Conservation (phyloP, 2,329 filamentous ascomycete genomes). For the Penicillium sp. region DNA sequence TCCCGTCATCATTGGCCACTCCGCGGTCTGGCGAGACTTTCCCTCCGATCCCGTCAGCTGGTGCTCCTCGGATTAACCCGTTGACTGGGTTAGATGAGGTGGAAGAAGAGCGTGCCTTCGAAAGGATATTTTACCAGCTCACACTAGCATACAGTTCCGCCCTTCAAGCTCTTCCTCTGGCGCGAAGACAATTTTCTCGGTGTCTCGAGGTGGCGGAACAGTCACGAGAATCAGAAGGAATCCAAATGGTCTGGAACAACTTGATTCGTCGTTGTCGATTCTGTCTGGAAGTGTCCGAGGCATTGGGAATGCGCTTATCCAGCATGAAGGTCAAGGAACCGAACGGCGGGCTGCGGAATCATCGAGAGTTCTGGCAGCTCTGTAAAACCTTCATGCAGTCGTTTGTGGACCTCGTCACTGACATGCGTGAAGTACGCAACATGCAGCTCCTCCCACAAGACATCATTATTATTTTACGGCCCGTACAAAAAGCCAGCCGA, state of each 20-base stretch:
- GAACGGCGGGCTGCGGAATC: constrained; percentile 56
- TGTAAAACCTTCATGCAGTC: constrained; percentile 57
- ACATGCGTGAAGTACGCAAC: constrained; percentile 43
- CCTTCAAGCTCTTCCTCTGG: constrained; percentile 62
- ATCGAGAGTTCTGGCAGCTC: constrained; percentile 59
- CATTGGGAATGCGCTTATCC: constrained; percentile 65
- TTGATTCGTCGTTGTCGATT: constrained; percentile 66
- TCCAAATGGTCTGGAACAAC: constrained; percentile 61
- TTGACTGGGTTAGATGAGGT: constrained; percentile 58
- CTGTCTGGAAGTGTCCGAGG: constrained; percentile 66
- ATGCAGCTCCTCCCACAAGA: constrained; percentile 55
- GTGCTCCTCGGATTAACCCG: constrained; percentile 47
- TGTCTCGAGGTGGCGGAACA: constrained; percentile 60
- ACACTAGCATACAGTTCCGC: constrained; percentile 68
- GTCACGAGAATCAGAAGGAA: constrained; percentile 53
- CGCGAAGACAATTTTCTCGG: constrained; percentile 60
- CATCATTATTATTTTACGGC: constrained; percentile 66
- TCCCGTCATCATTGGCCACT: constrained; percentile 52
- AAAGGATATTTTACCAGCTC: constrained; percentile 72
- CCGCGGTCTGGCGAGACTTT: constrained; percentile 81
- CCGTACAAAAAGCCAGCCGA: constrained; percentile 75
- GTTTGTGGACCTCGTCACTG: constrained; percentile 44
- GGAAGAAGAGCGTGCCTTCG: constrained; percentile 75
- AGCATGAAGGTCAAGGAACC: constrained; percentile 81
- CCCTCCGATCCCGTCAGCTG: constrained; percentile 44